Conservation (phyloP, 371 early-diverging fungal genomes). For the Mortierella polycephala region DNA sequence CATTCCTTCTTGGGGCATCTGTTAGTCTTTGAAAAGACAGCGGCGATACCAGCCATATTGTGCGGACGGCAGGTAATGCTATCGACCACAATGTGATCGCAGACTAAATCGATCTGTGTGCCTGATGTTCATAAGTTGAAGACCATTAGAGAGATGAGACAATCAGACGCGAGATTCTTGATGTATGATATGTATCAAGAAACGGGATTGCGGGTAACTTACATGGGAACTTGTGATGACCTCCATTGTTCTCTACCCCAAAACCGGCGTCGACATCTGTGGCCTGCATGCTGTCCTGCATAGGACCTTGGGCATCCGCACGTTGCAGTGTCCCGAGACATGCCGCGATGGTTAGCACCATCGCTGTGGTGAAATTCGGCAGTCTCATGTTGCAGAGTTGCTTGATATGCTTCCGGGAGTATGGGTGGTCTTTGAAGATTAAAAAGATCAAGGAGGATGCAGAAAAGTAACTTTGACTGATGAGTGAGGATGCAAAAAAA, state of each 20-base stretch:
- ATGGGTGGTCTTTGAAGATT: background rate
- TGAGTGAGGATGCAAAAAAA: too few species aligned
- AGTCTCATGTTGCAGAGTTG: constrained; percentile 13
- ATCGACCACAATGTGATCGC: constrained; percentile 15
- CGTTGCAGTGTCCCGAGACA: constrained; percentile 6
- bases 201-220: background rate
- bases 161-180: background rate
- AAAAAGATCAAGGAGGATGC: background rate
- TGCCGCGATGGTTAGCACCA: constrained; percentile 14
- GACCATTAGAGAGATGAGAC: background rate
- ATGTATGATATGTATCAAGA: background rate
- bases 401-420: background rate
- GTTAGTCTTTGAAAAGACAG: background rate
- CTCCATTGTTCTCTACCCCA: background rate
- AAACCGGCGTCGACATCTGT: background rate
- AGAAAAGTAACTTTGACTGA: background rate
- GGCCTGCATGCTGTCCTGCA: background rate
- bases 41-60: background rate
- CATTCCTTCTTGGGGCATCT: constrained; percentile 4
- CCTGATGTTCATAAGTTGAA: background rate
- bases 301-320: background rate
- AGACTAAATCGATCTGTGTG: constrained; percentile 14
- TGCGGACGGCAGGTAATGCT: constrained; percentile 11
- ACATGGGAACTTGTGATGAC: background rate
- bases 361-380: constrained; percentile 5